Evolutionary conservation across 1,139 yeast species (phyloP).

Genomic region (Blastobotrys malaysiensis): DNA sequence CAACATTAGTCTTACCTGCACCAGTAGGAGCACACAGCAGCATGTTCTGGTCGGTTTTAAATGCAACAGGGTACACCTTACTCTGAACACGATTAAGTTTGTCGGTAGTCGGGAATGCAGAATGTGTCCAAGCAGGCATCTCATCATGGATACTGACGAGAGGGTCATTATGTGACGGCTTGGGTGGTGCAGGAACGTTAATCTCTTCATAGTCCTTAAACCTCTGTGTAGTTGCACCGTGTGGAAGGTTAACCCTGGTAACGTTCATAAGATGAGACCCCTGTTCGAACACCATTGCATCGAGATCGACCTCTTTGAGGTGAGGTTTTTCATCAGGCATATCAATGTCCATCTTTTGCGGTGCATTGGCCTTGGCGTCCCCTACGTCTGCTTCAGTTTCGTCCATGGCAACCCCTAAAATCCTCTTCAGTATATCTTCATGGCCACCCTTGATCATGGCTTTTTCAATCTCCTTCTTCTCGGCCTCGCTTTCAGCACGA

Average conservation of each 20-base stretch:
- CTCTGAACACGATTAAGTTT: conserved; percentile 81
- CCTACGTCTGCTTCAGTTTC: conserved; percentile 21
- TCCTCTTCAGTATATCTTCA: conserved; percentile 29
- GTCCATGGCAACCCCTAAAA: conserved; percentile 20
- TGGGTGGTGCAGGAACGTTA: conserved; percentile 72
- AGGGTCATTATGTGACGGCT: conserved; percentile 32
- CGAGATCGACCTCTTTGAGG: conserved; percentile 61
- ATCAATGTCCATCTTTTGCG: conserved; percentile 27
- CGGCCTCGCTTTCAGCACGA: conserved; percentile 36
- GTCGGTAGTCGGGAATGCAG: conserved; percentile 58
- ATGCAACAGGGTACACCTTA: conserved; percentile 71
- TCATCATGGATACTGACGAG: conserved; percentile 27
- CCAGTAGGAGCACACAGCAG: conserved; percentile 97
- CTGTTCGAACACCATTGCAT: conserved; percentile 59
- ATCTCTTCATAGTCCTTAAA: conserved; percentile 79
- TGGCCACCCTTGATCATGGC: conserved; percentile 35
- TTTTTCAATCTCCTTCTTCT: conserved; percentile 31
- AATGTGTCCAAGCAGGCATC: conserved; percentile 78
- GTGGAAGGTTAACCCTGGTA: conserved; percentile 67
- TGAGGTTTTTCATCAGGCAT: conserved; percentile 19
- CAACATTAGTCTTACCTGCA: conserved; percentile 97
- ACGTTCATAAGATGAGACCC: conserved; percentile 66
- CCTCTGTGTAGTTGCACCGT: conserved; percentile 73
- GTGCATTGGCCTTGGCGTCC: conserved; percentile 19
- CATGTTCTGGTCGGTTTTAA: conserved; percentile 62